Percentiles rank a stretch among this genome's conserved stretches.
These are phyloP conservation scores for Gossypium australe DNA, from an alignment of 345 rosid genomes.

Conservation along the genomic window DNA sequence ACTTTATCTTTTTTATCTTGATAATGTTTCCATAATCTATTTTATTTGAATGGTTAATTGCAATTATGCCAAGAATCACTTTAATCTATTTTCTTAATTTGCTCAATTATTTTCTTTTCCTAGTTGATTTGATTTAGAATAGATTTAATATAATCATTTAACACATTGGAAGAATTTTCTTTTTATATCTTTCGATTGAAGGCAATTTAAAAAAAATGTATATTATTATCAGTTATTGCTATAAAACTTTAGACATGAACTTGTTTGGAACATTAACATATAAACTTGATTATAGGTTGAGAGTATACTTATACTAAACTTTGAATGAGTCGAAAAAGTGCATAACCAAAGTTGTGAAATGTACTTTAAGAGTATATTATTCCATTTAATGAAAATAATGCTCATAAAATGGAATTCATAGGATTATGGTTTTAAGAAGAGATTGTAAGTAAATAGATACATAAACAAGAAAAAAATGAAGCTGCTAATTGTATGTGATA, in stretches of 20 bases:
- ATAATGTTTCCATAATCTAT: no score
- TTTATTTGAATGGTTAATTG: no score
- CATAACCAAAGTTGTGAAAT: not conserved
- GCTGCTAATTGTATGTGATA: no score
- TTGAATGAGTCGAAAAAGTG: not conserved
- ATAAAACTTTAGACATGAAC: not conserved
- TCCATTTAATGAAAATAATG: slow-evolving; percentile 69
- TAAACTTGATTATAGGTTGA: not conserved
- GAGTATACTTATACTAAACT: not conserved
- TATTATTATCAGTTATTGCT: not conserved
- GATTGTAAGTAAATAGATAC: no score
- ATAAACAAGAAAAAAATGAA: not conserved
- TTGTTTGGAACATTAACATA: not conserved
- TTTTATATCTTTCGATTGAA: not conserved
- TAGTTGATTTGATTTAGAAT: not conserved
- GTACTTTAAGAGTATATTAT: not conserved
- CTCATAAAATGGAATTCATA: slow-evolving; percentile 32
- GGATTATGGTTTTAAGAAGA: not conserved
- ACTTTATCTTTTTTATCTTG: no score
- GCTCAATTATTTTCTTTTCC: no score
- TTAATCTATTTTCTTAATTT: no score
- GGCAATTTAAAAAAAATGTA: not conserved
- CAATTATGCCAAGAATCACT: no score
- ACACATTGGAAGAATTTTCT: not conserved
- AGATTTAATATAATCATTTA: not conserved